These are phyloP conservation scores for Lycium barbarum DNA, from an alignment of 257 asterid genomes.

Conservation along the genomic window DNA sequence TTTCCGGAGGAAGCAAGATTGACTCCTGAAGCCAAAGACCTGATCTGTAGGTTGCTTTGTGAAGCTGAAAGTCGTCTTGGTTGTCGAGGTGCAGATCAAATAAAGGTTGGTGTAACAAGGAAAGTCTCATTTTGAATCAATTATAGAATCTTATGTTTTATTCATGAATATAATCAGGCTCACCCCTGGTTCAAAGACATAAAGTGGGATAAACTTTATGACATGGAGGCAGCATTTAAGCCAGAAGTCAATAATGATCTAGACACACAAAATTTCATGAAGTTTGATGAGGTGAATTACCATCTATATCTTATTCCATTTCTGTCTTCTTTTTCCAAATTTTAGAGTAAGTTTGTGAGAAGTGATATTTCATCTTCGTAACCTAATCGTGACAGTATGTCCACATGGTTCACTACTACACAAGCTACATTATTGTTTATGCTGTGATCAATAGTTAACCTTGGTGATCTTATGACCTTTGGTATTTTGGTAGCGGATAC, in stretches of 20 bases:
- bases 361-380: neutral
- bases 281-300: constrained; percentile 71
- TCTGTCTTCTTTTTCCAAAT: neutral
- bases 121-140: neutral
- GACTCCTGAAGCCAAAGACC: constrained; percentile 74
- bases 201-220: constrained; percentile 74
- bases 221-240: constrained; percentile 80
- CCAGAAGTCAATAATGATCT: constrained; percentile 87
- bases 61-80: constrained; percentile 73
- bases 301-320: constrained; percentile 1
- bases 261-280: constrained; percentile 80
- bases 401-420: neutral
- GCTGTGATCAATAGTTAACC: neutral
- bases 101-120: constrained; percentile 54
- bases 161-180: constrained; percentile 49
- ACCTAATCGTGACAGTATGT: neutral
- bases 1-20: constrained; percentile 72
- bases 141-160: neutral
- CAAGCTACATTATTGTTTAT: neutral
- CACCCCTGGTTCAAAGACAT: constrained; percentile 90
- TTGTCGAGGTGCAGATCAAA: constrained; percentile 70
- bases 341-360: neutral
- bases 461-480: neutral
- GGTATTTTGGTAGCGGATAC: neutral
- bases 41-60: constrained; percentile 66